Base-by-base conservation (phyloP, 2,329 filamentous ascomycete genomes). In the Cladophialophora chaetospira region DNA sequence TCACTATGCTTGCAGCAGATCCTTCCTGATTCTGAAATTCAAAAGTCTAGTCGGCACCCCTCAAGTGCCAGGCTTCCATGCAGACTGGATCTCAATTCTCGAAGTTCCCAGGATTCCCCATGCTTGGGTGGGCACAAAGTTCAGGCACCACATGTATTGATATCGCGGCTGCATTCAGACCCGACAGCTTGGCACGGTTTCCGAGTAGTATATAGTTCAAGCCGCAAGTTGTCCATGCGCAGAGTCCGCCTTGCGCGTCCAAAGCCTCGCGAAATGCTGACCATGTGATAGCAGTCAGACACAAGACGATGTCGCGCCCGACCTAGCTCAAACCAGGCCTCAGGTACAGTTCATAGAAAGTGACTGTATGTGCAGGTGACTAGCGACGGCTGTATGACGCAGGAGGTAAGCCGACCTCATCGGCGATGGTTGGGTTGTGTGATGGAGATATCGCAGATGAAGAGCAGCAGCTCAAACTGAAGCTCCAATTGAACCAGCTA, bases 31-130 rank as follows among this genome's bases (percentile, higher is more conserved):
- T n/a, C n/a, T n/a, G n/a, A n/a, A n/a, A n/a, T n/a, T n/a, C n/a
- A n/a, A n/a, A n/a, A n/a, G n/a, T n/a, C n/a, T n/a, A n/a, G n/a
- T n/a, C n/a, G n/a, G n/a, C n/a, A n/a, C n/a, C n/a, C n/a, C n/a
- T n/a, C n/a, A n/a, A n/a, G n/a, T n/a, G n/a, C n/a, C n/a, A n/a
- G 23, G 48, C 48, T 42, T 17, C 29, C 33, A n/a, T 35, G 38
- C 40, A 53, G 42, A 44, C 38, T 25, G 31, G 40, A 53, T 53
- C 50, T 53, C 50, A 45, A 53, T 33, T 25, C 36, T 36, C 28
- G 28, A 25, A 19, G 15, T 6, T 36, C 19, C 50, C 31, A 49
- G 21, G 50, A 25, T 26, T 25, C 17, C 40, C 50, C 40, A 42
- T 43, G 48, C 38, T 43, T 5, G 19, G 26, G 19, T 5, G 9